Evolutionary conservation across 805 yeast genomes (phyloP).

Genomic region (Nakazawaea sp.): DNA sequence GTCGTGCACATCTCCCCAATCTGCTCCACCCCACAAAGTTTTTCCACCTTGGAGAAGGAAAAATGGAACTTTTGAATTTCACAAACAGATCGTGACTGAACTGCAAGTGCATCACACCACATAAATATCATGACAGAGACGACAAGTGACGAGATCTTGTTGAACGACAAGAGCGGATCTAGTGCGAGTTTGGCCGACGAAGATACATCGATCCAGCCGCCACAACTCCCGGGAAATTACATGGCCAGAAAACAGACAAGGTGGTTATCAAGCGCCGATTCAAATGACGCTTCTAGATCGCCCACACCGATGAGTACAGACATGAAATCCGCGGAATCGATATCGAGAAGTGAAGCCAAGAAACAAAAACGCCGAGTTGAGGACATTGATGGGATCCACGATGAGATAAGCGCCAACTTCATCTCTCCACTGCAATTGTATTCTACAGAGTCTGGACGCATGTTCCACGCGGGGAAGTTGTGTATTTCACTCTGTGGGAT

Average conservation of each 20-base stretch:
- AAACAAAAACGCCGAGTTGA: background rate
- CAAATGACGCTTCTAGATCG: conserved; percentile 10
- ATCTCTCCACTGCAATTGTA: conserved; percentile 90
- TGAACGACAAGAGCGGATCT: no score
- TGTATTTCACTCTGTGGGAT: conserved; percentile 85
- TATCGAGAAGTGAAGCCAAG: background rate
- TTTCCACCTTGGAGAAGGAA: no score
- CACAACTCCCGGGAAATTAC: conserved; percentile 41
- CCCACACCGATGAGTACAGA: conserved; percentile 13
- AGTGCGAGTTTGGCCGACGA: background rate
- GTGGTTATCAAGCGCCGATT: conserved; percentile 30
- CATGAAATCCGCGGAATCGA: background rate
- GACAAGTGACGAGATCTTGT: no score
- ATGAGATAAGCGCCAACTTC: conserved; percentile 49
- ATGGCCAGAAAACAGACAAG: conserved; percentile 48
- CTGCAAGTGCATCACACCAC: no score
- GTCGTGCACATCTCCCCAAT: no score
- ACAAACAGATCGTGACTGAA: no score
- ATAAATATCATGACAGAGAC: no score
- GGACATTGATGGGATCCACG: conserved; percentile 60
- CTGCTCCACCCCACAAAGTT: no score
- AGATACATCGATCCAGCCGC: conserved; percentile 28
- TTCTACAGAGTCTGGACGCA: conserved; percentile 84
- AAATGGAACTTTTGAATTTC: no score
- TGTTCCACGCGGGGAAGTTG: conserved; percentile 93